Evolutionary conservation across 345 rosid genomes (phyloP), one percentile per base, ranked within the genome.

Genomic region (Heritiera littoralis): DNA sequence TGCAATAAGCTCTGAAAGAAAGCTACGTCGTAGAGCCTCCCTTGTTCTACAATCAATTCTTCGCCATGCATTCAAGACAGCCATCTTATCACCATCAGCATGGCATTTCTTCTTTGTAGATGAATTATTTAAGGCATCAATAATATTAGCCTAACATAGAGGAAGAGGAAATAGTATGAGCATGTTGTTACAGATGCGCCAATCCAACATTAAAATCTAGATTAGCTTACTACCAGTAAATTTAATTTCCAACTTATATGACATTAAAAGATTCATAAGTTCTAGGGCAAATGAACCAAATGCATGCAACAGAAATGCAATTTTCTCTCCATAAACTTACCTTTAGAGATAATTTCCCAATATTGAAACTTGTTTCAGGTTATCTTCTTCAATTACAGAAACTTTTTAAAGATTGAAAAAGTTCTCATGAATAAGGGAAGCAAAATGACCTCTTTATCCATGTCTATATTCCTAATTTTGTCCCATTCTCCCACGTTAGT

Each of bases 21-120:
- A 93, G 89, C 97, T 88, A 45, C 98, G 98, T 4, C 97, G 92
- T 76, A 95, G 88, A 46, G 95, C 98, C 68, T 91, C 97, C 81
- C 99, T 93, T 35, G 98, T 95, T 68, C 97, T 85, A 82, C 93
- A 85, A 66, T 89, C 90, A 32, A 95, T 86, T 83, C 98, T 86
- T 9, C 75, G 90, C 99, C 98, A 95, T 58, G 98, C 96, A 83
- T 86, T 89, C 79, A 93, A 80, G 82, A 89, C 93, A 58, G 90
- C 87, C 55, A 88, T 79, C 88, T 90, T 95, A 74, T 92, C 93
- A 61, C 86, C 63, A 81, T 93, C 97, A 76, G 84, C 86, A 72
- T 41, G 86, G 77, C 89, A 87, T 86, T 81, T 87, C 85, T 76
- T 88, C 84, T 87, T 88, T 17, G 74, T 18, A 1, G 93, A 58